Conservation (phyloP, 148 eudicot genomes). For the Salicornia ramosissima region DNA sequence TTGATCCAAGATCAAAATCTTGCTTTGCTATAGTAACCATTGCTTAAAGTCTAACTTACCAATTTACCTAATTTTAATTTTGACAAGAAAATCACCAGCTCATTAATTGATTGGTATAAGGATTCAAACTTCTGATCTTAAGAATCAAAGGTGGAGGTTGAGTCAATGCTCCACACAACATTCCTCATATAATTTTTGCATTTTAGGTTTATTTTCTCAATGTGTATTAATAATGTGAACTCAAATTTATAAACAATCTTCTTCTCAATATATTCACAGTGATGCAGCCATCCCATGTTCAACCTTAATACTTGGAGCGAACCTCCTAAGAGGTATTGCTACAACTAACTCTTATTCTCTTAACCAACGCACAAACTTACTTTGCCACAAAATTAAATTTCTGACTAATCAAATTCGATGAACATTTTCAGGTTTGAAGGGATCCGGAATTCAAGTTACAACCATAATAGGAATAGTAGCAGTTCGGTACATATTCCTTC, state of each 20-base stretch:
- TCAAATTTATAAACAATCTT: background rate
- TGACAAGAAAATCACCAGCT: no score
- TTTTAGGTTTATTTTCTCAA: background rate
- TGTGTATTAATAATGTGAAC: background rate
- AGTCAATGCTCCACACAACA: no score
- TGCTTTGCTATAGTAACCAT: no score
- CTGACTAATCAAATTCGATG: background rate
- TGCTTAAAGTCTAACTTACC: no score
- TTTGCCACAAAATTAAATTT: background rate
- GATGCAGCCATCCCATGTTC: conserved; percentile 74
- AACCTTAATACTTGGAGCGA: conserved; percentile 73
- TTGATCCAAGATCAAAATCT: no score
- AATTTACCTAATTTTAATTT: no score
- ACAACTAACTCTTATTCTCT: background rate
- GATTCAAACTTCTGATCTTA: no score
- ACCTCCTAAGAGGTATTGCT: conserved; percentile 65
- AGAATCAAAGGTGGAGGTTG: no score
- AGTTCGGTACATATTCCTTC: conserved; percentile 59
- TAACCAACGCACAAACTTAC: background rate
- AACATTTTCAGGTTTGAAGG: conserved; percentile 43
- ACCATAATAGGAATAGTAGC: conserved; percentile 43
- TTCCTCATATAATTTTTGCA: background rate
- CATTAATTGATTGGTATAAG: no score
- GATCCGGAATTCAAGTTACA: conserved; percentile 39
- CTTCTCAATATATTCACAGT: conserved; percentile 32